Percentiles rank a stretch among this genome's conserved stretches.
Evolutionary conservation across 2,329 filamentous ascomycete species (phyloP).

Genomic region (Beauveria pseudobassiana): DNA sequence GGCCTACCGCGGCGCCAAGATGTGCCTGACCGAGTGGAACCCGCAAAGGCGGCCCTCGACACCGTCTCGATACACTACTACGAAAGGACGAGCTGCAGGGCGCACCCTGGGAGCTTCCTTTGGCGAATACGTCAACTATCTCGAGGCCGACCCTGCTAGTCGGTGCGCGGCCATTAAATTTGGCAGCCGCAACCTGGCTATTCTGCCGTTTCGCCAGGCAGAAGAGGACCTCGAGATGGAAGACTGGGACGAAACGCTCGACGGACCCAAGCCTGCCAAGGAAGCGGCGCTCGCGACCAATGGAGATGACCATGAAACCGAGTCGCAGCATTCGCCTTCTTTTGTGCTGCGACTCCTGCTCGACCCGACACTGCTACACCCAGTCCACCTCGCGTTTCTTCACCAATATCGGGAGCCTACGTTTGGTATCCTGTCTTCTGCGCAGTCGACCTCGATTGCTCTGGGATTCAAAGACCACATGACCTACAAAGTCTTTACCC

Average conservation of each 20-base stretch:
- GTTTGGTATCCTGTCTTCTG: conserved; percentile 86
- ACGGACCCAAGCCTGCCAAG: conserved; percentile 55
- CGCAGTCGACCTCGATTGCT: conserved; percentile 62
- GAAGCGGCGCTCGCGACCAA: conserved; percentile 27
- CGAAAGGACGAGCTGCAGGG: conserved; percentile 85
- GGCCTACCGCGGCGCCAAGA: conserved; percentile 82
- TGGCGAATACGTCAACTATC: conserved; percentile 67
- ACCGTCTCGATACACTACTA: conserved; percentile 97
- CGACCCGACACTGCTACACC: conserved; percentile 79
- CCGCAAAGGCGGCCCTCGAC: conserved; percentile 66
- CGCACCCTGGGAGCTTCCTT: conserved; percentile 72
- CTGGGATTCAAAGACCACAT: conserved; percentile 80
- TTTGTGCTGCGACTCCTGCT: conserved; percentile 88
- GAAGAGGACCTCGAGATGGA: conserved; percentile 88
- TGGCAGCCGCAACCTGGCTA: conserved; percentile 79
- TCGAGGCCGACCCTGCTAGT: conserved; percentile 84
- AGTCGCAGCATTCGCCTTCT: conserved; percentile 75
- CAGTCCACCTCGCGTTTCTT: conserved; percentile 85
- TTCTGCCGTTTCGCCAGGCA: conserved; percentile 81
- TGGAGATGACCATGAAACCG: conserved; percentile 30
- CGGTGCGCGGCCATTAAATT: conserved; percentile 94
- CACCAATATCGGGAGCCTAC: conserved; percentile 97
- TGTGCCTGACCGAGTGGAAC: conserved; percentile 93
- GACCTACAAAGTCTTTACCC: conserved; percentile 87
- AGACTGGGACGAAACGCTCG: conserved; percentile 78